These are phyloP conservation scores for Capniomyces stellatus DNA, from an alignment of 371 early-diverging fungal species.

Conservation along the genomic window DNA sequence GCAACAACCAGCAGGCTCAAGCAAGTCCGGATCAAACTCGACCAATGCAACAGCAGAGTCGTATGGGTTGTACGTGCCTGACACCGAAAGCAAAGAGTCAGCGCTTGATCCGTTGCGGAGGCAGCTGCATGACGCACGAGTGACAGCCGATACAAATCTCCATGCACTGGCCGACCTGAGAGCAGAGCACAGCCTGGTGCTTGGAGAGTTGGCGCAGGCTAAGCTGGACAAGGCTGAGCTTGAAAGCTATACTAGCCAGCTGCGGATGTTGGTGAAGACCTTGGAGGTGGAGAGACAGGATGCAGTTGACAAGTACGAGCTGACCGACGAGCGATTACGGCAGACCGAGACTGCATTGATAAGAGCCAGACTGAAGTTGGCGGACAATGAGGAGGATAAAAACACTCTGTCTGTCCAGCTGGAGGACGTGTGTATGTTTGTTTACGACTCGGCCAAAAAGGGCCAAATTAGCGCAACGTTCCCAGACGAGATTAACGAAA, in stretches of 20 bases:
- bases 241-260: constrained; percentile 14
- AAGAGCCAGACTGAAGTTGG: constrained; percentile 13
- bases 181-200: constrained; percentile 12
- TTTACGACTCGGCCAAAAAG: constrained; percentile 1
- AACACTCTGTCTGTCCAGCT: constrained; percentile 9
- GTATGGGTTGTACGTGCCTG: neutral
- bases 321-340: neutral
- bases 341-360: constrained; percentile 12
- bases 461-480: neutral
- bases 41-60: neutral
- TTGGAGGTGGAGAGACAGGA: constrained; percentile 6
- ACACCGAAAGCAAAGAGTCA: too few species aligned
- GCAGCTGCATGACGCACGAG: constrained; percentile 22
- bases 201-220: constrained; percentile 12
- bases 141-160: constrained; percentile 18
- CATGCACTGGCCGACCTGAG: constrained; percentile 17
- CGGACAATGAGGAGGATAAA: constrained; percentile 17
- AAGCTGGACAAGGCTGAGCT: constrained; percentile 14
- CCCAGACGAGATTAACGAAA: neutral
- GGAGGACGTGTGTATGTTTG: constrained; percentile 11
- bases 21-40: too few species aligned
- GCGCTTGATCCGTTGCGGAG: constrained; percentile 17
- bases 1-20: too few species aligned
- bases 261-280: constrained; percentile 7
- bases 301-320: neutral